phyloP scores from a whole-genome alignment of 805 yeast species.

The Candida fluviatilis region DNA sequence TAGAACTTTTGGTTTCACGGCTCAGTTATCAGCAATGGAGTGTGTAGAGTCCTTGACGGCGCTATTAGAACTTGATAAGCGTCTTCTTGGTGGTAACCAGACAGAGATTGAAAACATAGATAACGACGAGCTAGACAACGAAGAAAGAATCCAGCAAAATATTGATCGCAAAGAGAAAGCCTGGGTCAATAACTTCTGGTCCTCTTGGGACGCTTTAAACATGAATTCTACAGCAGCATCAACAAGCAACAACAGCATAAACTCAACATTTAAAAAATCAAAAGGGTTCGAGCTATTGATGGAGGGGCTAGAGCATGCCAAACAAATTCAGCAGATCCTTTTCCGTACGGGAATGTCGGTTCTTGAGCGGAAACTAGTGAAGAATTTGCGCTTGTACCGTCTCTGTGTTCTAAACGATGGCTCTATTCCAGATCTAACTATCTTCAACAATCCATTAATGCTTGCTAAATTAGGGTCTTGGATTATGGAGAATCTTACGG shows the following conservation, averaged over 20 bases:
- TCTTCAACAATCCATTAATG: conserved; percentile 84
- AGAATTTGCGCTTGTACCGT: conserved; percentile 74
- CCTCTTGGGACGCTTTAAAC: conserved; percentile 52
- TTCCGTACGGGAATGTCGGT: conserved; percentile 88
- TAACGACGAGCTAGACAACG: conserved; percentile 13
- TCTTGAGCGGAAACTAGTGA: conserved; percentile 75
- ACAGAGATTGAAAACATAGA: conserved; percentile 14
- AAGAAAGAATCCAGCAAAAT: conserved; percentile 21
- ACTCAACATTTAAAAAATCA: conserved; percentile 21
- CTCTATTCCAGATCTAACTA: conserved; percentile 62
- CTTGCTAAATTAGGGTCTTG: conserved; percentile 82
- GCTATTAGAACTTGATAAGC: conserved; percentile 62
- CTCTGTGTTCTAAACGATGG: conserved; percentile 86
- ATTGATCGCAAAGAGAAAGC: conserved; percentile 47
- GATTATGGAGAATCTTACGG: conserved; percentile 87
- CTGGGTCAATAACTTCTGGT: conserved; percentile 74
- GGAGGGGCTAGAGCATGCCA: conserved; percentile 83
- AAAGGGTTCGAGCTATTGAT: conserved; percentile 50
- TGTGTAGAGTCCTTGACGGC: conserved; percentile 88
- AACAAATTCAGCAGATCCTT: conserved; percentile 72
- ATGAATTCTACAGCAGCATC: conserved; percentile 20
- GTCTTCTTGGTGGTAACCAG: conserved; percentile 15
- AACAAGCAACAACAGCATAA: conserved; percentile 8
- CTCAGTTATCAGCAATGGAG: conserved; percentile 87
- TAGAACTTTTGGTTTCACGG: conserved; percentile 82